Percentiles rank a stretch among this genome's conserved stretches.
Evolutionary conservation across 768 basidiomycete genomes (phyloP).

Genomic region (Lyophyllum shimeji): DNA sequence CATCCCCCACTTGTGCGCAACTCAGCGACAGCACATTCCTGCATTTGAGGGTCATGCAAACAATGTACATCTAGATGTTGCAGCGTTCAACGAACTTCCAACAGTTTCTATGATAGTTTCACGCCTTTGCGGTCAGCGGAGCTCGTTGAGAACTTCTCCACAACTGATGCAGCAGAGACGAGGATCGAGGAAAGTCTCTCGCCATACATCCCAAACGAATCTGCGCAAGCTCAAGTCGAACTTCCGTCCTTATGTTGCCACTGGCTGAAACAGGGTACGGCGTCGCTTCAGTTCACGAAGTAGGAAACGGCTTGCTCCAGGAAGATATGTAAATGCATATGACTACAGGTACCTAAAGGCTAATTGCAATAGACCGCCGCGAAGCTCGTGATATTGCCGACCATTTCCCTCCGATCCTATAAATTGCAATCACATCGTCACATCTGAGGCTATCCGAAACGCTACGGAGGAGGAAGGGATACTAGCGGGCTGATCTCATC

Average conservation of each 20-base stretch:
- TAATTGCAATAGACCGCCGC: background rate
- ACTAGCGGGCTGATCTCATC: background rate
- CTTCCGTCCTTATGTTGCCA: background rate
- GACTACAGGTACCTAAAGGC: conserved; percentile 4
- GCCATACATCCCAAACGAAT: background rate
- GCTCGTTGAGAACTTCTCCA: background rate
- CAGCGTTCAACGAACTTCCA: background rate
- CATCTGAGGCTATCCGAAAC: background rate
- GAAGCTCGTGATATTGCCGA: background rate
- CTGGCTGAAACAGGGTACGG: background rate
- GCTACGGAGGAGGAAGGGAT: background rate
- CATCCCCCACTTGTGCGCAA: background rate
- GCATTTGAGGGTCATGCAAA: background rate
- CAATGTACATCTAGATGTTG: background rate
- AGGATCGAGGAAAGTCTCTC: background rate
- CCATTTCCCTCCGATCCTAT: background rate
- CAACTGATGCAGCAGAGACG: background rate
- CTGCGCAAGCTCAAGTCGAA: too few species aligned
- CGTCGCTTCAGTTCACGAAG: background rate
- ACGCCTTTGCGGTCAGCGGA: too few species aligned
- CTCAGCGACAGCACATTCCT: background rate
- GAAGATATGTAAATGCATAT: background rate
- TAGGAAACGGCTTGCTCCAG: background rate
- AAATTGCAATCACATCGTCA: background rate
- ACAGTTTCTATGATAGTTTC: background rate